Conservation (phyloP, 495 filamentous ascomycete genomes). For the Trichocladium antarcticum region DNA sequence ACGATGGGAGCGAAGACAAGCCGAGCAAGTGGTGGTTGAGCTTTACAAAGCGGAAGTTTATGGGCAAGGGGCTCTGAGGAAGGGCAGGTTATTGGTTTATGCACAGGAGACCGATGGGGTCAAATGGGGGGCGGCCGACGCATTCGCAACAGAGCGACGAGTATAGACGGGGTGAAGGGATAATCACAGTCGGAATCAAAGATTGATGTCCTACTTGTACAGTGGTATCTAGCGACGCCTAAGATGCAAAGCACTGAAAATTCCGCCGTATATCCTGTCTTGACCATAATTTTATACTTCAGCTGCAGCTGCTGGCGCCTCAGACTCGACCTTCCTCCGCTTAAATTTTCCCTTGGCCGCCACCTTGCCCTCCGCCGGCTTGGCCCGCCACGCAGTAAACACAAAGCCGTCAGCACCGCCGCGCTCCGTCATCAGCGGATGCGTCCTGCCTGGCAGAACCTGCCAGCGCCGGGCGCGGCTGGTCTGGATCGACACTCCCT, state of each 20-base stretch:
- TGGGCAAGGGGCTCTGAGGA: conserved; percentile 76
- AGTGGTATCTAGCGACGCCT: conserved; percentile 11
- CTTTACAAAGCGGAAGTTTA: conserved; percentile 97
- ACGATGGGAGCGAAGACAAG: conserved; percentile 65
- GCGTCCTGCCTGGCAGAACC: conserved; percentile 82
- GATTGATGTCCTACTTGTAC: conserved; percentile 2
- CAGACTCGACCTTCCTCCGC: conserved; percentile 45
- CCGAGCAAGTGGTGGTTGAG: conserved; percentile 99
- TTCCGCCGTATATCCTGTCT: neutral
- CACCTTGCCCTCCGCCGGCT: conserved; percentile 65
- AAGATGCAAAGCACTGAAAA: neutral
- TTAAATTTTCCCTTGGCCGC: conserved; percentile 70
- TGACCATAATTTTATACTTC: neutral
- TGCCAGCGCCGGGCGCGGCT: conserved; percentile 69
- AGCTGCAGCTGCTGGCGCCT: conserved; percentile 20
- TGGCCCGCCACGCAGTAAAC: conserved; percentile 69
- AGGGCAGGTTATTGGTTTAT: too few species aligned
- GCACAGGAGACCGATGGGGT: neutral
- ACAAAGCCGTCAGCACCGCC: conserved; percentile 88
- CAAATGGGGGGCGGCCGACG: too few species aligned
- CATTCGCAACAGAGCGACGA: neutral
- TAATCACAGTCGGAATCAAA: too few species aligned
- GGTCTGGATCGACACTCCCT: conserved; percentile 71
- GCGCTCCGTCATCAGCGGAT: conserved; percentile 79
- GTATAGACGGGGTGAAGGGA: too few species aligned